Evolutionary conservation across 2,329 filamentous ascomycete species (phyloP).

Genomic region (Eutypella sp.): DNA sequence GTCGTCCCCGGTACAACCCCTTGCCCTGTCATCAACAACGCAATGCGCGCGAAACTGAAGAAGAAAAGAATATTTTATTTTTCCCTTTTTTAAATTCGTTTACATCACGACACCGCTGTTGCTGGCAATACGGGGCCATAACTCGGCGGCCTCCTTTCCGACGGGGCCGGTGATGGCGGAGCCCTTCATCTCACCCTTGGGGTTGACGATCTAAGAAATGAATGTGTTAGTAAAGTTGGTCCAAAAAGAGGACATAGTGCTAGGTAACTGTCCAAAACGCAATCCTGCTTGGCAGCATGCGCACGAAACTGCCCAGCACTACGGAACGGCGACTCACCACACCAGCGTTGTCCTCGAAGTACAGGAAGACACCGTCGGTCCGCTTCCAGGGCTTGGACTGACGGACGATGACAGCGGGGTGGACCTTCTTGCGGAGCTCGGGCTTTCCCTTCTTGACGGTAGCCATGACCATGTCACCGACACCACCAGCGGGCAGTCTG

Average conservation of each 20-base stretch:
- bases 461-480: conserved; percentile 99
- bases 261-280: too few relatives aligned
- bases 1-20: too few relatives aligned
- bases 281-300: too few relatives aligned
- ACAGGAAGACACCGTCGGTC: conserved; percentile 96
- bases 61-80: too few relatives aligned
- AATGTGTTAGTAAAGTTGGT: conserved; percentile 29
- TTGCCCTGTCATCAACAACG: too few relatives aligned
- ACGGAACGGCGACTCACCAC: conserved; percentile 79
- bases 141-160: conserved; percentile 98
- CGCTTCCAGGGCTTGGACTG: conserved; percentile 99
- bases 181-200: conserved; percentile 99
- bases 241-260: too few relatives aligned
- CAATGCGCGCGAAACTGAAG: conserved; percentile 16
- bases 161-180: conserved; percentile 98
- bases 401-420: conserved; percentile 97
- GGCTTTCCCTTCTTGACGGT: conserved; percentile 99
- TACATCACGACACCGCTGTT: conserved; percentile 99
- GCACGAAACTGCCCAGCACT: too few relatives aligned
- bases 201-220: conserved; percentile 85
- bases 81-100: too few relatives aligned
- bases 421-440: conserved; percentile 99
- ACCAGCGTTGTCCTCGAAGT: conserved; percentile 99
- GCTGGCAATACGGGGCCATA: conserved; percentile 99
- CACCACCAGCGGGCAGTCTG: conserved; percentile 93